Base-by-base conservation (phyloP, 2,329 filamentous ascomycete genomes). In the Fusarium buharicum region DNA sequence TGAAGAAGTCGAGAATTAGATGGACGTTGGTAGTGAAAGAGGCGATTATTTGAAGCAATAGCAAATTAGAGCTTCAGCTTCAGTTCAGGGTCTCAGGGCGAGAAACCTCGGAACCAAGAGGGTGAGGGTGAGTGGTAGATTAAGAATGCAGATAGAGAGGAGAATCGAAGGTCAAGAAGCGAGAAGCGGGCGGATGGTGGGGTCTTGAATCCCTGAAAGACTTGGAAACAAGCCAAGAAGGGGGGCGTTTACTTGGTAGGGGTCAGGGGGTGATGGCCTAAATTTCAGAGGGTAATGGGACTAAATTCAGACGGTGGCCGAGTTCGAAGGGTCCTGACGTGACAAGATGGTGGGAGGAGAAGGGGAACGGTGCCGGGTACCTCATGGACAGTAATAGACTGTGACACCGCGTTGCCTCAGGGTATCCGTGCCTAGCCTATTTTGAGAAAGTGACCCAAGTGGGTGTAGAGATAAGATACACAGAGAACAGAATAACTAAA, bases 131-230 rank as follows among this genome's bases (percentile, higher is more conserved):
- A 43, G 51, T 28, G 51, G 52, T 57, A 53, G 57, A 57, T 59
- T 64, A 55, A 60, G 61, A 67, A 55, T 56, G 44, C 47, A 59
- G 47, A 64, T 51, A 47, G 39, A 57, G 54, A 66, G 47, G 44
- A 51, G 46, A 40, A 36, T 30, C 27, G 48, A 48, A 51, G 66
- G 53, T 56, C 38, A 63, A 64, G 62, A 68, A 67, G 55, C 50
- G 43, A 64, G 62, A 68, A 67, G 55, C 50, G 46, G 62, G 64
- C 61, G 47, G 61, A 63, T 69, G 64, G 66, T 69, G 66, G 66
- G 66, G 66, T 69, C 66, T 55, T 67, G 55, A 58, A 67, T 69
- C 66, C 63, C 66, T 69, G 64, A 55, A 64, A 68, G 48, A 59
- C 59, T 68, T 68, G 65, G 66, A 67, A 69, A 56, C 59, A 55